Evolutionary conservation across 2,329 filamentous ascomycete species (phyloP), one percentile per base, ranked within the genome.

Genomic region (Cladosporium sp.): DNA sequence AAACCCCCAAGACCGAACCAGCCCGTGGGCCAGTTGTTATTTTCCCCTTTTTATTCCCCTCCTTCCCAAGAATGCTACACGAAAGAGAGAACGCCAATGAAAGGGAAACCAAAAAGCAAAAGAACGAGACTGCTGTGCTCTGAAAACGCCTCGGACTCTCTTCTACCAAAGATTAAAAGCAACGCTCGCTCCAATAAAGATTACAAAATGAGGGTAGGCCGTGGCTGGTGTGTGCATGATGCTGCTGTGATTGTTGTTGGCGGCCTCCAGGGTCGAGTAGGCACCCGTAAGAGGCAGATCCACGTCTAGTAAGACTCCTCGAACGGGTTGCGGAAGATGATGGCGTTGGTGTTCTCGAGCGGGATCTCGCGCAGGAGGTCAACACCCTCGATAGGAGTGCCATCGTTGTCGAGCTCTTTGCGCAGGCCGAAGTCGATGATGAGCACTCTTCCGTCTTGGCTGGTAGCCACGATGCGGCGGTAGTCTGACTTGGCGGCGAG

Each of bases 401-500:
- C 80, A 73, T 85, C 86, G 18, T 68, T 69, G 11, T 72, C 71
- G 14, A 71, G 71, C 34, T 71, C 70, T 57, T 72, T 72, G 61
- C 69, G 66, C 21, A 75, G 70, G 21, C 87, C 95, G 81, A 98
- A 99, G 80, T 99, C 95, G 84, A 98, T 90, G 67, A 99, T 90
- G 66, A 98, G 81, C 61, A 96, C 93, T 76, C 96, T 90, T 38
- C 93, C 91, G 74, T 97, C 93, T 79, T 99, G 95, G 59, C 93
- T 95, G 0, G 94, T 96, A 73, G 92, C 95, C 68, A 99, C 92
- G 69, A 99, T 95, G 68, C 95, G 88, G 67, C 94, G 86, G 78
- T 98, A 98, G 76, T 99, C 94, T 69, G 92, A 93, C 84, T 97
- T 97, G 61, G 95, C 95, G 70, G 92, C 93, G 67, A 99, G 82